A percentile compares a stretch with the other conserved stretches of the same genome.
Conservation (phyloP, 2,329 filamentous ascomycete genomes). For the Neospermospora avenae region DNA sequence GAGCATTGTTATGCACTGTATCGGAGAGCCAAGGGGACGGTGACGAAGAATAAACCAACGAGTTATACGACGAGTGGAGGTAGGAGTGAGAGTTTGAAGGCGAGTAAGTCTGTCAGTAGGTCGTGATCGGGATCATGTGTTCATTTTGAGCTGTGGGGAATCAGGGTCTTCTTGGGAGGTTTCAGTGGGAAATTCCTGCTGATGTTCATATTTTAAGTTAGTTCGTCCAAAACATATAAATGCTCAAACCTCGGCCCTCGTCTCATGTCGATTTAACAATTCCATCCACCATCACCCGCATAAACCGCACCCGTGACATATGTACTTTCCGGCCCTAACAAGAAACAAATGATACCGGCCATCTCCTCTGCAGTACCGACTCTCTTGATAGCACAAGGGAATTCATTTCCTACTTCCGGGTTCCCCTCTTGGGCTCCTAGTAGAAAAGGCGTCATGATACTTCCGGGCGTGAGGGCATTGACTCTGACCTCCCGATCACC, state of each 20-base stretch:
- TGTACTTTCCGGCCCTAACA: conserved; percentile 39
- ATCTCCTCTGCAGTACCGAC: conserved; percentile 47
- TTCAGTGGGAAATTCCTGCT: not conserved
- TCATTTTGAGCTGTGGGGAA: not conserved
- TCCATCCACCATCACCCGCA: conserved; percentile 31
- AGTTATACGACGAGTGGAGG: not conserved
- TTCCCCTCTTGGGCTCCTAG: conserved; percentile 34
- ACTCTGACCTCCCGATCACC: conserved; percentile 42
- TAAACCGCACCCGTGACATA: conserved; percentile 32
- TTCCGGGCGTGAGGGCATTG: conserved; percentile 35
- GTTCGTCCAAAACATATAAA: not conserved
- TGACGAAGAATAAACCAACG: conserved; percentile 21
- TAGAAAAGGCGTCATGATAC: conserved; percentile 50
- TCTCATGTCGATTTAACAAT: conserved; percentile 22
- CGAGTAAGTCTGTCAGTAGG: not conserved
- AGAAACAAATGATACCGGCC: conserved; percentile 42
- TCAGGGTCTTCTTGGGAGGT: not conserved
- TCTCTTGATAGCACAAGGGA: conserved; percentile 38
- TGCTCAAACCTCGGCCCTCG: not conserved
- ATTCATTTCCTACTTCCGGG: conserved; percentile 34
- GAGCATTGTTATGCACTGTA: conserved; percentile 16
- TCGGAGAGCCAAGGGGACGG: conserved; percentile 19
- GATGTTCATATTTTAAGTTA: not conserved
- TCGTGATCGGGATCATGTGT: not conserved
- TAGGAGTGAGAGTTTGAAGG: not conserved